These are phyloP conservation scores for Auricularia sp. DNA, from an alignment of 768 basidiomycete genomes.

Conservation along the genomic window DNA sequence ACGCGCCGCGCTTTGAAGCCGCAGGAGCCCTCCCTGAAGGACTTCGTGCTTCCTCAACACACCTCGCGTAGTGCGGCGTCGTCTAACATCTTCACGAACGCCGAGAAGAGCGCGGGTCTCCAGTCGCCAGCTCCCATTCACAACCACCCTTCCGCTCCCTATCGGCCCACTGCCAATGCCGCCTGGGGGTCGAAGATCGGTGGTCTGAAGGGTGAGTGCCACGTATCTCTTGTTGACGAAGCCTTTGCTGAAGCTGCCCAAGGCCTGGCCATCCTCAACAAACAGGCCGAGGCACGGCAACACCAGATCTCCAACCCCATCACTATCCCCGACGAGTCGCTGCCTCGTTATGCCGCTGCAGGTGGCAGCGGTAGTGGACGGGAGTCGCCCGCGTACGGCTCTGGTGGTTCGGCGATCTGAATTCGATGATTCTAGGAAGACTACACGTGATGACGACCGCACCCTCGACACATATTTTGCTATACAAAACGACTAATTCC, in stretches of 20 bases:
- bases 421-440: no score
- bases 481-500: no score
- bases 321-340: constrained; percentile 49
- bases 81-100: constrained; percentile 4
- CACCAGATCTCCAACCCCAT: constrained; percentile 24
- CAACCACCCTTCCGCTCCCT: constrained; percentile 25
- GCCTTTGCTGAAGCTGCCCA: no score
- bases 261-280: no score
- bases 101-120: constrained; percentile 2
- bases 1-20: constrained; percentile 52
- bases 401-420: not conserved
- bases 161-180: constrained; percentile 13
- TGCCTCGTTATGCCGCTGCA: constrained; percentile 45
- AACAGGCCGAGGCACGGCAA: no score
- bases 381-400: not conserved
- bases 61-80: constrained; percentile 1
- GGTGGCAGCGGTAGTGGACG: constrained; percentile 18
- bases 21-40: constrained; percentile 28
- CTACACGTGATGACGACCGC: no score
- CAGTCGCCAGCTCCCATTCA: constrained; percentile 16
- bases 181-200: not conserved
- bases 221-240: constrained; percentile 20
- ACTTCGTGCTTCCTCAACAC: constrained; percentile 5
- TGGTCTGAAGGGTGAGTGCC: constrained; percentile 12
- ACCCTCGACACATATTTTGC: no score